Percentiles rank a stretch among this genome's conserved stretches.
Evolutionary conservation across 169 alveolate genomes (phyloP).

Genomic region (Eimeria acervulina): DNA sequence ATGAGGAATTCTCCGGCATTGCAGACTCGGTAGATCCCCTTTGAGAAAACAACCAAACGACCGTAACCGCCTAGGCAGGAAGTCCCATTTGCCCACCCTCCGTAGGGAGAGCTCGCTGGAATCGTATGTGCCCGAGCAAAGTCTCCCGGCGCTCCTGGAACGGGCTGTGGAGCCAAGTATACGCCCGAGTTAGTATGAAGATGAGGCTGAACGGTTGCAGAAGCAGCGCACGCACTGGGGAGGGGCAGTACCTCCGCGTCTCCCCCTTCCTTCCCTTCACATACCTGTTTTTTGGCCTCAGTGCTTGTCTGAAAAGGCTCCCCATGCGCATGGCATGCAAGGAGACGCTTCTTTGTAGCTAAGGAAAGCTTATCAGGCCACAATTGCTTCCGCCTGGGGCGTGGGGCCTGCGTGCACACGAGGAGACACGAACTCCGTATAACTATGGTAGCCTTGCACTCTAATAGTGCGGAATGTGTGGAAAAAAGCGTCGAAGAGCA

Average conservation of each 20-base stretch:
- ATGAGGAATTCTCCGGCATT: background rate
- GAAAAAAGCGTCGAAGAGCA: background rate
- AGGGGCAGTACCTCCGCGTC: background rate
- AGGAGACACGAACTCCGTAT: background rate
- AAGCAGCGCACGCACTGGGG: background rate
- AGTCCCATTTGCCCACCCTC: background rate
- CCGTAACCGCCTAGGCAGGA: background rate
- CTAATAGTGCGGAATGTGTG: background rate
- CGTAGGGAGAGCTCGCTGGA: background rate
- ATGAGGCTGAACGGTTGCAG: background rate
- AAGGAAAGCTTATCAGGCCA: constrained; percentile 41
- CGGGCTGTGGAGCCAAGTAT: background rate
- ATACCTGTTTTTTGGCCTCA: background rate
- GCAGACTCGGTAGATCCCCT: background rate
- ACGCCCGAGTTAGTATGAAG: background rate
- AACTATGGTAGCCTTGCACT: background rate
- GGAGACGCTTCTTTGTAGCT: constrained; percentile 40
- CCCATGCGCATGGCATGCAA: background rate
- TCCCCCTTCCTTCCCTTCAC: background rate
- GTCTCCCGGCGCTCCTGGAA: background rate
- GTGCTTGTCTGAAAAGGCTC: background rate
- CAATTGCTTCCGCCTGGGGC: background rate
- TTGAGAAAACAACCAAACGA: background rate
- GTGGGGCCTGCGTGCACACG: constrained; percentile 44
- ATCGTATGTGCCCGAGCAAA: background rate